phyloP scores from a whole-genome alignment of 108 stramenopile genomes.

The Cylindrotheca fusiformis region DNA sequence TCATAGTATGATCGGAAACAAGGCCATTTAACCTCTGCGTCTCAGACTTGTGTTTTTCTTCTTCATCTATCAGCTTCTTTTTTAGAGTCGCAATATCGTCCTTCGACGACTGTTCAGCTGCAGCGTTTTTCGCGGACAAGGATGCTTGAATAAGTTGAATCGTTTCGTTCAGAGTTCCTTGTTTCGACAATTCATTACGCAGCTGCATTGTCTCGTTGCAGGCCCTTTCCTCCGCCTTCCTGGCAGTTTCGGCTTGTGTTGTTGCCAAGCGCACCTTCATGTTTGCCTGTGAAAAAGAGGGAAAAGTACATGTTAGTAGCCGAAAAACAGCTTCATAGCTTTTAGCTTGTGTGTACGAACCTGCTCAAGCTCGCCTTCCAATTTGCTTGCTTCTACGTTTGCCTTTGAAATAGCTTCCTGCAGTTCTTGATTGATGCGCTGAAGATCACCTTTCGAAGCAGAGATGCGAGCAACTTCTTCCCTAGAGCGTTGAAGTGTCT shows the following conservation, averaged over 20 bases:
- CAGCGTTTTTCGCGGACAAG: constrained; percentile 56
- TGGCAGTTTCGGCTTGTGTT: constrained; percentile 64
- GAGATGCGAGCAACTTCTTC: constrained; percentile 42
- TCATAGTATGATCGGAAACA: constrained; percentile 46
- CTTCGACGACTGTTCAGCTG: constrained; percentile 48
- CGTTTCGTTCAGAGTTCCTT: constrained; percentile 66
- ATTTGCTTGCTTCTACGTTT: constrained; percentile 40
- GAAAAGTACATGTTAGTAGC: not conserved
- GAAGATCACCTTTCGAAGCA: constrained; percentile 46
- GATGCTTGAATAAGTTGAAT: constrained; percentile 82
- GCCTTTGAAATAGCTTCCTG: constrained; percentile 53
- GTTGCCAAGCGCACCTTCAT: constrained; percentile 56
- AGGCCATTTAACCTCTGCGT: constrained; percentile 50
- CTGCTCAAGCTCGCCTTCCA: constrained; percentile 51
- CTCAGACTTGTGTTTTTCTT: constrained; percentile 36
- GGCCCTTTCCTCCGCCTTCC: constrained; percentile 54
- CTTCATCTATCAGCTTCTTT: constrained; percentile 26
- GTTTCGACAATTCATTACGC: constrained; percentile 62
- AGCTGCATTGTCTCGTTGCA: constrained; percentile 53
- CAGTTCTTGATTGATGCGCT: constrained; percentile 50
- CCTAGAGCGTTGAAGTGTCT: constrained; percentile 44
- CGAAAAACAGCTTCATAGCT: not conserved
- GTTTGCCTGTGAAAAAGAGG: constrained; percentile 8
- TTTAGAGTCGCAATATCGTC: constrained; percentile 41
- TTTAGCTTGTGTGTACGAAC: too few species aligned